These are phyloP conservation scores for Sphagnurus paluster DNA, from an alignment of 1,284 basidiomycete genomes.

Conservation along the genomic window DNA sequence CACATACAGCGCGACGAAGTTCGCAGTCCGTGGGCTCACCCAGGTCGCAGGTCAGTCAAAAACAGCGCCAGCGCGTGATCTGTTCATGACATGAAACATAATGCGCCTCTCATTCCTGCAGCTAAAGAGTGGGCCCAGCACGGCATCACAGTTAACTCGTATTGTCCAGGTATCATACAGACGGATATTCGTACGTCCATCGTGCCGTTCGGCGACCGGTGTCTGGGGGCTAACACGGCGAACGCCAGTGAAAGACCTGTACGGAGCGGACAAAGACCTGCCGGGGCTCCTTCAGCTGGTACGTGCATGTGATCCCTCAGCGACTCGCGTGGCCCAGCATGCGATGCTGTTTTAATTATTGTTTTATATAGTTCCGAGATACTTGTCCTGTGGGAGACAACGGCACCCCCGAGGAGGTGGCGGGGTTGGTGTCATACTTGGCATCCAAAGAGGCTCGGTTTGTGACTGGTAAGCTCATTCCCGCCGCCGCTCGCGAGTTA, in stretches of 20 bases:
- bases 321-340: background rate
- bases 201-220: background rate
- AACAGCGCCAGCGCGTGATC: background rate
- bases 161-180: conserved; percentile 26
- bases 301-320: too few species aligned
- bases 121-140: conserved; percentile 27
- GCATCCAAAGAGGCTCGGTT: conserved; percentile 14
- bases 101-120: too few species aligned
- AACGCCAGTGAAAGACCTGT: background rate
- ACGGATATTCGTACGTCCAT: conserved; percentile 17
- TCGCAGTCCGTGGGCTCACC: conserved; percentile 31
- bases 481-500: too few species aligned
- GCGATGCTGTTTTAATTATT: background rate
- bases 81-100: background rate
- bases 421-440: conserved; percentile 22
- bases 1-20: conserved; percentile 29
- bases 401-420: conserved; percentile 20
- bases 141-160: conserved; percentile 32
- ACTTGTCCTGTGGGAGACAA: conserved; percentile 13
- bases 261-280: background rate
- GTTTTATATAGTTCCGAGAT: background rate
- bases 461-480: conserved; percentile 14
- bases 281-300: background rate
- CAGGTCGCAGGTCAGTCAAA: conserved; percentile 25
- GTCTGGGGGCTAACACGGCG: background rate